These are phyloP conservation scores for Amanita thiersii DNA, from an alignment of 768 basidiomycete genomes.

Conservation along the genomic window DNA sequence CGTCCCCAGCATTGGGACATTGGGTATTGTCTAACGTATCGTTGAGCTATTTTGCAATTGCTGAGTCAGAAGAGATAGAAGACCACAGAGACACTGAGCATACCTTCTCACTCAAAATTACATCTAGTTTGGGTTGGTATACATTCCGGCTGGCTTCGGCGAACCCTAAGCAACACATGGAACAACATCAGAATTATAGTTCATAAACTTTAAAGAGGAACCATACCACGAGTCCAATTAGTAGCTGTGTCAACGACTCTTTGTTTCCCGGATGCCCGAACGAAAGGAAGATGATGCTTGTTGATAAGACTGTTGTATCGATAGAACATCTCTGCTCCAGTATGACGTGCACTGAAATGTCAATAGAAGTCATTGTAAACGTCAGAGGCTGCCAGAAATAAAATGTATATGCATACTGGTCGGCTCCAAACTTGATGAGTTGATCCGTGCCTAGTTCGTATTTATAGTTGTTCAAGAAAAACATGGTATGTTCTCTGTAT, in stretches of 20 bases:
- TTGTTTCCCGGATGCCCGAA: slow-evolving; percentile 35
- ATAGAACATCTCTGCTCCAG: slow-evolving; percentile 42
- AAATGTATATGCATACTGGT: slow-evolving; percentile 38
- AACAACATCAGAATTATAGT: neutral
- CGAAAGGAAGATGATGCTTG: slow-evolving; percentile 37
- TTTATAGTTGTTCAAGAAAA: slow-evolving; percentile 51
- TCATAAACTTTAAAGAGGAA: neutral
- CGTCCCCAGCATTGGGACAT: slow-evolving; percentile 49
- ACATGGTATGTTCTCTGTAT: slow-evolving; percentile 36
- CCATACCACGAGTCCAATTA: slow-evolving; percentile 62
- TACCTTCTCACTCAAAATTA: slow-evolving; percentile 53
- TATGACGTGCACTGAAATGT: slow-evolving; percentile 24
- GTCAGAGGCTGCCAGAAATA: neutral
- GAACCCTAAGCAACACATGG: slow-evolving; percentile 40
- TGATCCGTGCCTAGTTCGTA: slow-evolving; percentile 52
- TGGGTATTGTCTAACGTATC: slow-evolving; percentile 59
- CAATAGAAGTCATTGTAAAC: neutral
- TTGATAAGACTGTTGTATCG: slow-evolving; percentile 47
- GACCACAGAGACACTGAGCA: slow-evolving; percentile 13
- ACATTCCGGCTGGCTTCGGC: slow-evolving; percentile 37
- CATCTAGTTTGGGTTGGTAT: slow-evolving; percentile 40
- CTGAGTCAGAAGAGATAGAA: neutral
- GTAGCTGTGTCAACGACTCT: slow-evolving; percentile 61
- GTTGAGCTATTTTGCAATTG: slow-evolving; percentile 32
- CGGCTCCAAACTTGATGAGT: slow-evolving; percentile 60